Base-by-base conservation (phyloP, 257 asterid genomes). In the Solanum neorickii region DNA sequence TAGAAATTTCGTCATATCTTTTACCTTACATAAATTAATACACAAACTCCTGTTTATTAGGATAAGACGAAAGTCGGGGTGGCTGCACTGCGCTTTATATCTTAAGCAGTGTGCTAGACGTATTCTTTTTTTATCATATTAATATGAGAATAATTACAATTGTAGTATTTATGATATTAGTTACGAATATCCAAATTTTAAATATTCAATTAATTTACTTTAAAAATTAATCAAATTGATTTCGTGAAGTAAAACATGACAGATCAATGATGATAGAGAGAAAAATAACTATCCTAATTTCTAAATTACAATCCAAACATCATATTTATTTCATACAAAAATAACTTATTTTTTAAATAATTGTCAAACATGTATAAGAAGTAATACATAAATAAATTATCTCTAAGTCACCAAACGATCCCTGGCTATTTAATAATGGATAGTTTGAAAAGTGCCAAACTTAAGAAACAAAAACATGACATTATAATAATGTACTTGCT, bases 241-340 rank as follows among this genome's bases (percentile, higher is more conserved):
- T 20, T 3, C 13, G 1, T 59, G 0, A 59, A 59, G 0, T 3
- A 23, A 60, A 60, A 0, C 0, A 23, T 21, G 1, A 23, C 14
- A 60, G 4, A 0, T 60, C 10, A 21, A 23, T 13, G 0, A 60
- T 23, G 23, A 60, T 23, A 3, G 1, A 15, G 0, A 6, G 3
- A 10, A 13, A 10, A 60, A 10, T 62, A 62, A 1, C n/a, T 62
- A 23, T 62, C 0, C 2, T 5, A 0, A 5, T 4, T 62, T n/a
- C 4, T 65, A 65, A 65, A n/a, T n/a, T 65, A 12, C 4, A 65
- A n/a, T 13, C 0, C 16, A n/a, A 62, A 65, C 0, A 65, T 62
- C 0, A 1, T 62, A 62, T 62, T 0, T 11, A n/a, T 65, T 65
- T n/a, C 12, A 65, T 62, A 23, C 0, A 11, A 3, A 5, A 62